A percentile compares a stretch with the other conserved stretches of the same genome.
phyloP scores from a whole-genome alignment of 371 early-diverging fungal genomes.

The Rhizopus arrhizus region DNA sequence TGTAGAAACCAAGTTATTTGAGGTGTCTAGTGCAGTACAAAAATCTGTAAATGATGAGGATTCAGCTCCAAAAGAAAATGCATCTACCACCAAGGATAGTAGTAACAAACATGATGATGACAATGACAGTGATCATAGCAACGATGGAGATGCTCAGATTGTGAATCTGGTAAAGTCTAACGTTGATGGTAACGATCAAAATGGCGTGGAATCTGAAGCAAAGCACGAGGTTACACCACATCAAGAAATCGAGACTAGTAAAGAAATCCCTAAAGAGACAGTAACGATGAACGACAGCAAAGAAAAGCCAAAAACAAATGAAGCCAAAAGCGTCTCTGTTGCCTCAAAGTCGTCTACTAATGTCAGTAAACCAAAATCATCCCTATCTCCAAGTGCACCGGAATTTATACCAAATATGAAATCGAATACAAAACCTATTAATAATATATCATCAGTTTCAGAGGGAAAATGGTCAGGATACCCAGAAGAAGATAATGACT shows the following conservation, averaged over 20 bases:
- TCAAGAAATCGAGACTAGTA: background rate
- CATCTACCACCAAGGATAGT: background rate
- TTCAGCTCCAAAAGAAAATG: background rate
- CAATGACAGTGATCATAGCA: constrained; percentile 4
- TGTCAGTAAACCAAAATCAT: constrained; percentile 27
- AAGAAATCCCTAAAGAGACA: background rate
- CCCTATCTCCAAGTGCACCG: constrained; percentile 39
- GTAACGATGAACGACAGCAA: constrained; percentile 1
- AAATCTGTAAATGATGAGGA: background rate
- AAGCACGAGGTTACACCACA: background rate
- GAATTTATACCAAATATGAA: constrained; percentile 43
- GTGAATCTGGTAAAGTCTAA: background rate
- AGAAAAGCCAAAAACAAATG: background rate
- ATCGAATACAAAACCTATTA: background rate
- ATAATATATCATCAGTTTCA: background rate
- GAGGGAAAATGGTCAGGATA: constrained; percentile 35
- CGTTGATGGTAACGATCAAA: background rate
- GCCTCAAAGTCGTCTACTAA: constrained; percentile 7
- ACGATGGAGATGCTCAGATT: background rate
- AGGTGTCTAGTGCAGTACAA: constrained; percentile 2
- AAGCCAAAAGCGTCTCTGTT: constrained; percentile 14
- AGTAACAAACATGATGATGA: background rate
- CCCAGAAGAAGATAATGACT: constrained; percentile 31
- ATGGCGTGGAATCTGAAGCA: background rate
- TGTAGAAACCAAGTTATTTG: background rate